phyloP scores from a whole-genome alignment of 75 land plant species.

The Cryptomeria japonica region DNA sequence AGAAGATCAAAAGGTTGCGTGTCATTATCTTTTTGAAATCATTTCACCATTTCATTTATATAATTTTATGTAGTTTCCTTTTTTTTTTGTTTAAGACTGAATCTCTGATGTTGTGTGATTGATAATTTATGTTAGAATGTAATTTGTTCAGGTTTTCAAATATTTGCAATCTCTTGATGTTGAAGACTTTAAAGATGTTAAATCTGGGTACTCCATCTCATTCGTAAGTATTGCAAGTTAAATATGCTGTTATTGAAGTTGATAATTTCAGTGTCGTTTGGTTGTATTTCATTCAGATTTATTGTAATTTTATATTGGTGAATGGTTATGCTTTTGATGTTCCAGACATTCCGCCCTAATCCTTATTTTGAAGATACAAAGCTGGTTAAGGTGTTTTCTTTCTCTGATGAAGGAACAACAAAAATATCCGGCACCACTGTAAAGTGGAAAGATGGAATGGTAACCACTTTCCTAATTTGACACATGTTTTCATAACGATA shows the following conservation, averaged over 20 bases:
- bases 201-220: constrained; percentile 87
- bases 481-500: background rate
- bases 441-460: constrained; percentile 98
- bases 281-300: background rate
- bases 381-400: constrained; percentile 68
- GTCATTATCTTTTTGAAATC: background rate
- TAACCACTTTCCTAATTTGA: constrained; percentile 18
- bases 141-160: constrained; percentile 77
- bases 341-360: constrained; percentile 74
- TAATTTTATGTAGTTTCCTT: background rate
- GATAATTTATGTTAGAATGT: background rate
- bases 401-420: constrained; percentile 76
- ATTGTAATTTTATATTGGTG: background rate
- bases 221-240: constrained; percentile 54
- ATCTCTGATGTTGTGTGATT: background rate
- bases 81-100: background rate
- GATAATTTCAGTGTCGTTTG: background rate
- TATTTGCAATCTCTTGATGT: constrained; percentile 79
- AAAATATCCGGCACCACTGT: constrained; percentile 70
- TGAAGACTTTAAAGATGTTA: constrained; percentile 87
- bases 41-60: background rate
- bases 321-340: background rate
- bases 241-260: background rate
- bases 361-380: constrained; percentile 93
- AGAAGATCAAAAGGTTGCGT: constrained; percentile 87